A percentile compares a stretch with the other conserved stretches of the same genome.
phyloP scores from a whole-genome alignment of 2,329 filamentous ascomycete genomes.

The Epichloe uncinata region DNA sequence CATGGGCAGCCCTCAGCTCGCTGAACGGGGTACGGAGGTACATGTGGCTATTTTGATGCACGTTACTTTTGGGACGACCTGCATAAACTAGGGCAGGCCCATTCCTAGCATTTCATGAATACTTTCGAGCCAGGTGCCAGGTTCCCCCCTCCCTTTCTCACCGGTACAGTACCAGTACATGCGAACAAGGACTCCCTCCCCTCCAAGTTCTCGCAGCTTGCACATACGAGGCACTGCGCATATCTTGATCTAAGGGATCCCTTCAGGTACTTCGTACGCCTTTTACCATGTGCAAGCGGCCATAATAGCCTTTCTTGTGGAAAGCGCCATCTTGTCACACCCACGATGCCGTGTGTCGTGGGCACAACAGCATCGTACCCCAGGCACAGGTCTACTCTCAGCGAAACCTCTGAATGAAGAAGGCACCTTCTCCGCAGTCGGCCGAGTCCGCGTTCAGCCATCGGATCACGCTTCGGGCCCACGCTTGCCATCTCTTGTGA shows the following conservation, averaged over 20 bases:
- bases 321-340: conserved; percentile 3
- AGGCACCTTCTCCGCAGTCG: background rate
- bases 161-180: background rate
- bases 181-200: no score
- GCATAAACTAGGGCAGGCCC: no score
- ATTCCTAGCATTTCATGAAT: no score
- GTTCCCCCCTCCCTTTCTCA: no score
- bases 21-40: background rate
- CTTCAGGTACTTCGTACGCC: background rate
- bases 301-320: background rate
- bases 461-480: background rate
- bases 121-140: no score
- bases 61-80: background rate
- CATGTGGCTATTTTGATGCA: background rate
- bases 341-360: background rate
- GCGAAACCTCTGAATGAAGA: background rate
- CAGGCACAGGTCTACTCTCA: background rate
- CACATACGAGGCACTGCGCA: background rate
- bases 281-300: background rate
- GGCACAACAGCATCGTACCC: conserved; percentile 2
- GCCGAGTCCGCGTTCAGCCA: conserved; percentile 1
- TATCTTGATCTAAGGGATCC: background rate
- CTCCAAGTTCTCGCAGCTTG: background rate
- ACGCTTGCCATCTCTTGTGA: background rate
- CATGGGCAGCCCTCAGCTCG: background rate